Base-by-base conservation (phyloP, 768 basidiomycete genomes). In the Leccinum uliginosum region DNA sequence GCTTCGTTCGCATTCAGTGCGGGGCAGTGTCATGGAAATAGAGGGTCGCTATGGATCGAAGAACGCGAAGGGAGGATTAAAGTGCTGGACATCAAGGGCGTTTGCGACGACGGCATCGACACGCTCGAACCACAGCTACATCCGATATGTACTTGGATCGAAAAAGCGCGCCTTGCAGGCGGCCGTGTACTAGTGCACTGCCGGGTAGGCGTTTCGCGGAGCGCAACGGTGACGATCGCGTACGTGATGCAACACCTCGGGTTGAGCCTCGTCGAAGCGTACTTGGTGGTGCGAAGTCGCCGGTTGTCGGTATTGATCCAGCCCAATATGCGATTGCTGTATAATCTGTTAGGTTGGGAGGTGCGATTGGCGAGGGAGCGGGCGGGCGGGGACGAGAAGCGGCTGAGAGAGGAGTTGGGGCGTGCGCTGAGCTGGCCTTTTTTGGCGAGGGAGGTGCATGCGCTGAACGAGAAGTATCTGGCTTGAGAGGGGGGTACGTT, bases 41-140 rank as follows among this genome's bases (percentile, higher is more conserved):
- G 84, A 51, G 87, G 91, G 15, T 91, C 88, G 34, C 77, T 95
- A 35, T 95, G 87, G 86, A 83, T 85, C 54, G 92, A 95, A 72
- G 91, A 93, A 73, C 80, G 85, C 23, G 91, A 91, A 67, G 93
- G 92, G 4, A 78, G 91, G 54, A 94, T 95, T 68, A 89, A 91
- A 69, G 92, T 95, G 27, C 79, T 94, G 53, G 93, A 95, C 69
- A 91, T 94, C 70, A 87, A 93, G 73, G 89, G 89, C 40, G 86
- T 97, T 26, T 91, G 92, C 66, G 96, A 98, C 71, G 96, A 98
- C 68, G 96, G 96, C 4, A 96, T 97, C 69, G 94, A 96, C 73
- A 92, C 91, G 27, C 81, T 98, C 27, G 87, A 92, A 65, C 92
- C 91, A 6, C 87, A 94, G 71, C 80, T 98, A 30, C 85, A 85